These are phyloP conservation scores for Sisymbrium altissimum DNA, from an alignment of 345 rosid genomes.

Conservation along the genomic window DNA sequence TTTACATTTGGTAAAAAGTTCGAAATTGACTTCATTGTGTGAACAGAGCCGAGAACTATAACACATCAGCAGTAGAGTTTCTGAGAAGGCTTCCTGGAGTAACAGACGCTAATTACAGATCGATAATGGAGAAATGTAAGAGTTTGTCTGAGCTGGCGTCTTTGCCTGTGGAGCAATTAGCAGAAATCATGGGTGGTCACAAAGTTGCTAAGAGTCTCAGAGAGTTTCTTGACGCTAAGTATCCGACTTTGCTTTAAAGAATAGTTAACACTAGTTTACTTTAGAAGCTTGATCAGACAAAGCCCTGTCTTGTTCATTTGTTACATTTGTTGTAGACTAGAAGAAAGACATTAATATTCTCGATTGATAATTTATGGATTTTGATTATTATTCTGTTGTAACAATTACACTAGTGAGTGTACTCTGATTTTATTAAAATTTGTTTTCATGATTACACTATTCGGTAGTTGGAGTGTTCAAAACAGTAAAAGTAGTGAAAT, in stretches of 20 bases:
- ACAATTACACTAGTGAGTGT: not conserved
- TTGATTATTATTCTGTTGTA: slow-evolving; percentile 11
- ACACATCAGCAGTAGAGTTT: slow-evolving; percentile 90
- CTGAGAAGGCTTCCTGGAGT: slow-evolving; percentile 92
- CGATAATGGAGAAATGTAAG: slow-evolving; percentile 84
- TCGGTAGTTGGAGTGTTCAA: not conserved
- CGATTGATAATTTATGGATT: not conserved
- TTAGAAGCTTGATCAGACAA: not conserved
- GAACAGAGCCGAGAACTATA: slow-evolving; percentile 90
- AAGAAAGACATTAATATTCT: not conserved
- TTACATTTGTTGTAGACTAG: slow-evolving; percentile 11
- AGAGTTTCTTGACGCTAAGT: slow-evolving; percentile 91
- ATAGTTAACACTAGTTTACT: not conserved
- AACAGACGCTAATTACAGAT: slow-evolving; percentile 76
- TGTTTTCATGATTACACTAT: not conserved
- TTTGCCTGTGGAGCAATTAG: slow-evolving; percentile 62
- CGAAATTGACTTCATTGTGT: not conserved
- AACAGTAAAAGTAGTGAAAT: too few species aligned
- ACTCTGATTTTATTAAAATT: not conserved
- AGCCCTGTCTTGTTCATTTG: not conserved
- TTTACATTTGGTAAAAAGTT: not conserved
- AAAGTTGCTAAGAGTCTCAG: slow-evolving; percentile 76
- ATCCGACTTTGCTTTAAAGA: slow-evolving; percentile 68
- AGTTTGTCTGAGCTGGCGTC: slow-evolving; percentile 79
- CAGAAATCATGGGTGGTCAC: slow-evolving; percentile 83